Base-by-base conservation (phyloP, 2,329 filamentous ascomycete genomes). In the Neofusicoccum sp. region DNA sequence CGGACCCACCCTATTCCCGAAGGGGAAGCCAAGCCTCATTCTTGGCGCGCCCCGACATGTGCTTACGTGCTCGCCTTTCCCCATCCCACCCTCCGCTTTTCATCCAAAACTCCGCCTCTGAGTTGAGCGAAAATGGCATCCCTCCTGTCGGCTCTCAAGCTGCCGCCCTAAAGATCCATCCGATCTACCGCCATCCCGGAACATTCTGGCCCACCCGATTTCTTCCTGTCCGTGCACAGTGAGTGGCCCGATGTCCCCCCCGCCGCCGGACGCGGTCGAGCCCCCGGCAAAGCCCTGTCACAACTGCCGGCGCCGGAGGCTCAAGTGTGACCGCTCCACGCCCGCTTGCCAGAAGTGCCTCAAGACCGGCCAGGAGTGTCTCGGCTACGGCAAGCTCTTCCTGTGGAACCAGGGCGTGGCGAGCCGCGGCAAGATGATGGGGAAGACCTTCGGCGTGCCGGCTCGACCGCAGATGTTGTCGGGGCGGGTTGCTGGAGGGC, bases 341-440 rank as follows among this genome's bases (percentile, higher is more conserved):
- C 85, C 85, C 28, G 77, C 73, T 61, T 87, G 85, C 71, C 79
- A 82, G 67, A 87, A 87, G 75, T 87, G 85, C 70, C 72, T 76
- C 58, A 77, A 75, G 66, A 76, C 80, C 43, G 83, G 83, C 30
- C 77, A 83, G 69, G 78, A 83, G 66, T 88, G 85, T 74, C 80
- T 85, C 63, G 85, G 85, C 40, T 87, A 87, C 71, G 84, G 82
- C 63, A 82, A 81, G 67, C 72, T 86, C 48, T 82, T 86, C 65
- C 79, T 84, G 61, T 88, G 85, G 84, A 82, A 84, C 58, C 76
- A 80, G 61, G 79, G 79, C 58, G 79, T 82, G 61, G 80, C 82
- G 47, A 75, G 79, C 45, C 75, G 78, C 9, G 80, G 81, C 30
- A 82, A 80, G 65, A 76, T 82, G 80, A 81, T 82, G 78, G 80